Evolutionary conservation across 805 yeast species (phyloP), one percentile per base, ranked within the genome.

Genomic region (Suhomyces sp.): DNA sequence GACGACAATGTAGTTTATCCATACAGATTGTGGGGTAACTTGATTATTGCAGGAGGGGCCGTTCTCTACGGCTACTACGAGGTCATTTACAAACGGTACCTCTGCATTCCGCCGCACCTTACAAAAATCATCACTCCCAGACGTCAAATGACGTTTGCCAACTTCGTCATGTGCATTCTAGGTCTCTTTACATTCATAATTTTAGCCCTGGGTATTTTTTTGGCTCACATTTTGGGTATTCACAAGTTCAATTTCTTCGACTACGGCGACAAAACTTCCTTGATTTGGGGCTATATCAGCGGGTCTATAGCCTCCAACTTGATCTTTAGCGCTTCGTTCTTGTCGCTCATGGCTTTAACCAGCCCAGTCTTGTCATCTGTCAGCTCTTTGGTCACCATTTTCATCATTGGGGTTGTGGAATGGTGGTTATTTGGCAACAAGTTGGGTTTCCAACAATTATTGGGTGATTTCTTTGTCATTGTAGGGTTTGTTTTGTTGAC

Each of bases 351-450:
- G 87, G 85, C 96, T 0, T 76, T 89, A 51, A 89, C 97, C 0
- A 84, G 88, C 3, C 97, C 97, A 0, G 96, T 90, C 1, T 72
- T 90, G 43, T 86, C 94, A 1, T 81, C 88, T 0, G 85, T 82
- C 21, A 69, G 86, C 31, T 81, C 90, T 0, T 71, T 89, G 52
- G 76, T 89, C 46, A 88, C 96, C 0, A 90, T 91, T 19, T 78
- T 89, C 55, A 66, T 89, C 49, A 94, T 90, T 43, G 96, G 96
- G 0, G 47, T 87, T 1, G 83, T 83, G 19, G 96, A 89, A 63
- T 87, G 87, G 85, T 49, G 78, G 0, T 58, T 86, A 8, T 87
- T 86, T 68, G 87, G 85, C 4, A 79, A 81, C 21, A 72, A 66
- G 2, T 72, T 89, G 49, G 76, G 82, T 13, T 39, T 63, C 1